phyloP scores from a whole-genome alignment of 768 basidiomycete species.

The Lactifluus volemus region DNA sequence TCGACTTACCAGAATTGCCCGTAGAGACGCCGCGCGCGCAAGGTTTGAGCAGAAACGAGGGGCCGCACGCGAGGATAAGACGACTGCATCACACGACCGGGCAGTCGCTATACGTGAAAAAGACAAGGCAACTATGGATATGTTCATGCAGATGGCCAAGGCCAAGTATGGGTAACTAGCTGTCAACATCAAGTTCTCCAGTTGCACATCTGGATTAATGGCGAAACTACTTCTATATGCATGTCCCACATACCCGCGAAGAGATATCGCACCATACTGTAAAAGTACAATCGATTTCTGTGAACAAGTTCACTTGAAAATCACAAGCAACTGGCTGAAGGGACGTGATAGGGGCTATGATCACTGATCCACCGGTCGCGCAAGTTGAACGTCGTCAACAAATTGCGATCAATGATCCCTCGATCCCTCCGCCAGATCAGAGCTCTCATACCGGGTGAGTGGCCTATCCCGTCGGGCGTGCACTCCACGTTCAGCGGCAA shows the following conservation, averaged over 20 bases:
- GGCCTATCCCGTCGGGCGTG: not conserved
- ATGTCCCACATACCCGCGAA: not conserved
- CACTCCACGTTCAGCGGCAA: not conserved
- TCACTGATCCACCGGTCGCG: not conserved
- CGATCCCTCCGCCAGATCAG: not conserved
- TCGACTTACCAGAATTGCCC: constrained; percentile 47
- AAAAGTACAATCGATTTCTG: not conserved
- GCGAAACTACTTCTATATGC: too few relatives aligned
- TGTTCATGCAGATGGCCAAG: constrained; percentile 91
- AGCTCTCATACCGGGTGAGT: too few relatives aligned
- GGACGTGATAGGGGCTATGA: not conserved
- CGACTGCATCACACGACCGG: constrained; percentile 31
- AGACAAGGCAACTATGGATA: constrained; percentile 91
- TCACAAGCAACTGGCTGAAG: not conserved
- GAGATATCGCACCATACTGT: not conserved
- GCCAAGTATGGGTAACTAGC: constrained; percentile 61
- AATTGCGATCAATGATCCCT: not conserved
- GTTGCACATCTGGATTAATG: too few relatives aligned
- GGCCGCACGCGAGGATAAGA: constrained; percentile 38
- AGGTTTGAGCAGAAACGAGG: constrained; percentile 48
- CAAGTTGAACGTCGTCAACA: not conserved
- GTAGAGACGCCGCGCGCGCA: constrained; percentile 61
- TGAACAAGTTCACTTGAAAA: not conserved
- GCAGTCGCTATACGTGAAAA: constrained; percentile 58
- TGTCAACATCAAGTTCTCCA: not conserved